phyloP scores from a whole-genome alignment of 2,329 filamentous ascomycete genomes.

The Trichoderma guizhouense region DNA sequence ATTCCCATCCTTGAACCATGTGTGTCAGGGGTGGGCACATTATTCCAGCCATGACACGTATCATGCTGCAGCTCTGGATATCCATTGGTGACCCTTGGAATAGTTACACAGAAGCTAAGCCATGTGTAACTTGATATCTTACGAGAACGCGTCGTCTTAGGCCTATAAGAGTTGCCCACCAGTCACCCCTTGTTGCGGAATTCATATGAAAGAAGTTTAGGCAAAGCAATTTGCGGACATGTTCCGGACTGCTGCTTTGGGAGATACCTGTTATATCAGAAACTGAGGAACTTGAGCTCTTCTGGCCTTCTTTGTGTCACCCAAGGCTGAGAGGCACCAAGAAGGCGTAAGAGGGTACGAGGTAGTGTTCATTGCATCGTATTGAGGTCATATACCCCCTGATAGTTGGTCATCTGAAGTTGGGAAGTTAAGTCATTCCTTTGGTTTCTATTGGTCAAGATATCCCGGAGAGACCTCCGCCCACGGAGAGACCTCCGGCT shows the following conservation, averaged over 20 bases:
- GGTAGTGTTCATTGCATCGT: neutral
- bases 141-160: neutral
- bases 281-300: neutral
- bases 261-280: neutral
- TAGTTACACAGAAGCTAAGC: neutral
- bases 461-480: neutral
- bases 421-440: neutral
- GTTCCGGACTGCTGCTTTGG: neutral
- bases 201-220: neutral
- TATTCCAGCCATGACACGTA: neutral
- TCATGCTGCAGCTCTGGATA: neutral
- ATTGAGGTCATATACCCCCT: neutral
- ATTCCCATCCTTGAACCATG: neutral
- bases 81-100: neutral
- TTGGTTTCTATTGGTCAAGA: constrained; percentile 9
- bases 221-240: neutral
- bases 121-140: constrained; percentile 15
- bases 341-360: neutral
- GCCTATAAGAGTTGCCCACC: neutral
- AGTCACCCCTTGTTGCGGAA: neutral
- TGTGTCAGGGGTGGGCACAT: neutral
- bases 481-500: neutral
- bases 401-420: neutral
- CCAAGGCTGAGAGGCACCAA: neutral
- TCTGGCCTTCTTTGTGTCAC: neutral